Evolutionary conservation across 2,329 filamentous ascomycete genomes (phyloP).

Genomic region (Pezizomycotina sp.): DNA sequence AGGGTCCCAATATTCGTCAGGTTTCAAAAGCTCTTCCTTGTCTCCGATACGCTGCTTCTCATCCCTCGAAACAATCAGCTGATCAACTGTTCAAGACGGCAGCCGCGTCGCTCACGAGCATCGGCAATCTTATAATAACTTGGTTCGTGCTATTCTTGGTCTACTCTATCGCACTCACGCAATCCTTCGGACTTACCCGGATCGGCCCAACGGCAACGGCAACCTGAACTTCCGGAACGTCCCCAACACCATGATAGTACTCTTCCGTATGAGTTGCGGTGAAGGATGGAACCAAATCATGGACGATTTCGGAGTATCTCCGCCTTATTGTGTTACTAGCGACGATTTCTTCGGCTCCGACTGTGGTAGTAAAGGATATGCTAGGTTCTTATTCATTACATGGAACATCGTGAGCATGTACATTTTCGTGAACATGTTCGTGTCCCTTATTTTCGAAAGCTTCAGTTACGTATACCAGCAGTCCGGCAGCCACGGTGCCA

Average conservation of each 20-base stretch:
- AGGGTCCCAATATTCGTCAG: constrained; percentile 51
- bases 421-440: constrained; percentile 95
- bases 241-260: constrained; percentile 77
- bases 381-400: constrained; percentile 71
- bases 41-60: constrained; percentile 41
- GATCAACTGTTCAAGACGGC: constrained; percentile 98
- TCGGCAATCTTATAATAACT: constrained; percentile 80
- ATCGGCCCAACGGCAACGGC: constrained; percentile 56
- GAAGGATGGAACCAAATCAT: constrained; percentile 96
- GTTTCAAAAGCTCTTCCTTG: constrained; percentile 85
- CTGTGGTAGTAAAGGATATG: constrained; percentile 82
- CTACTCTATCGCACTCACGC: constrained; percentile 89
- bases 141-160: constrained; percentile 96
- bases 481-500: constrained; percentile 75
- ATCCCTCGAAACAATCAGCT: constrained; percentile 94
- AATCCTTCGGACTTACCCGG: constrained; percentile 85
- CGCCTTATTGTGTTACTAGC: constrained; percentile 58
- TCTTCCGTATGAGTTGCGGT: constrained; percentile 84
- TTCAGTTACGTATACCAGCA: constrained; percentile 98
- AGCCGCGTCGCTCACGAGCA: constrained; percentile 77
- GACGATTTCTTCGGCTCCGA: constrained; percentile 68
- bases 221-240: constrained; percentile 90
- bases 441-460: constrained; percentile 96
- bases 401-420: constrained; percentile 99
- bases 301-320: constrained; percentile 78